Evolutionary conservation across 768 basidiomycete genomes (phyloP).

Genomic region (Kwoniella botswanensis): DNA sequence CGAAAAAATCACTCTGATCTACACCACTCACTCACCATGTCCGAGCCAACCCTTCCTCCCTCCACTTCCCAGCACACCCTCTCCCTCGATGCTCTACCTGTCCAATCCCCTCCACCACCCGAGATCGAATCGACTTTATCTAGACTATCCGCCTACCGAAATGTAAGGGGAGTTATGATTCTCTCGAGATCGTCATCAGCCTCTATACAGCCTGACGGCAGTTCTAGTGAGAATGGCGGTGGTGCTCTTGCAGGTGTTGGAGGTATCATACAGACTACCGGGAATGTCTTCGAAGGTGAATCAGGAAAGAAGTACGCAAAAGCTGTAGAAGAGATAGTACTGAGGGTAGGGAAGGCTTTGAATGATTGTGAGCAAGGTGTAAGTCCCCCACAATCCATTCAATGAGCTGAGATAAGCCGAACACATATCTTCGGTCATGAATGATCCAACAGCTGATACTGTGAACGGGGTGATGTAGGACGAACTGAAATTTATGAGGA

Average conservation of each 20-base stretch:
- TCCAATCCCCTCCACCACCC: constrained; percentile 60
- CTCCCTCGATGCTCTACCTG: background rate
- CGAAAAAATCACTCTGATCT: background rate
- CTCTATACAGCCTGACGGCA: background rate
- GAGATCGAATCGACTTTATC: constrained; percentile 81
- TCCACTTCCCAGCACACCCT: constrained; percentile 7
- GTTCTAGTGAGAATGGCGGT: background rate
- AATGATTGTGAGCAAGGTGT: constrained; percentile 74
- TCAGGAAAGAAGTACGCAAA: constrained; percentile 53
- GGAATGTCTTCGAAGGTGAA: constrained; percentile 54
- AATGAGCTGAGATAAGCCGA: background rate
- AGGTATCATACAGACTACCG: constrained; percentile 73
- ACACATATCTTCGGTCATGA: background rate
- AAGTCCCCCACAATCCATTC: constrained; percentile 36
- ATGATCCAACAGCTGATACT: background rate
- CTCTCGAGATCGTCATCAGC: constrained; percentile 64
- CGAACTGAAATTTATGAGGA: constrained; percentile 83
- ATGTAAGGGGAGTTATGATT: constrained; percentile 85
- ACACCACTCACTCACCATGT: background rate
- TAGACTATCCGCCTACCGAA: constrained; percentile 76
- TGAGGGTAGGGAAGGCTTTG: constrained; percentile 75
- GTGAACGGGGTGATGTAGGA: constrained; percentile 64
- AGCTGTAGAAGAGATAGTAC: constrained; percentile 66
- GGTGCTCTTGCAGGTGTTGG: background rate
- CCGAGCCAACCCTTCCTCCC: constrained; percentile 43